Base-by-base conservation (phyloP, 202 grass and related monocot species). In the Dendrocalamus latiflorus region DNA sequence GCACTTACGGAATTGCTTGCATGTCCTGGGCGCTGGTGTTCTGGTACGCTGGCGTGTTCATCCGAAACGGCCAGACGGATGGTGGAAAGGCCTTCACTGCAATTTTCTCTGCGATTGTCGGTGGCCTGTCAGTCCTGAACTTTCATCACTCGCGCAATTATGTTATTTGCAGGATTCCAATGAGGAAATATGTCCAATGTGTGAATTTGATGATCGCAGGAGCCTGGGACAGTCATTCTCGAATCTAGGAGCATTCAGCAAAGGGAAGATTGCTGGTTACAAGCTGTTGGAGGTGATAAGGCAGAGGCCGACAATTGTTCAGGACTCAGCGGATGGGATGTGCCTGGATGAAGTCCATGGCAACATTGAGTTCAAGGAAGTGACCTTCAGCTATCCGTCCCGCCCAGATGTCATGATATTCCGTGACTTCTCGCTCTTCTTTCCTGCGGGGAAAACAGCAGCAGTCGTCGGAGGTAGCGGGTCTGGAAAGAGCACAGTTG, bases 1-100 rank as follows among this genome's bases (percentile, higher is more conserved):
- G 92, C 34, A 97, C 94, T 7, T 97, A 97, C 17, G 94, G 94
- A 65, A 94, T 97, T 41, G 92, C 92, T 42, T 97, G 92, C 87
- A 94, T 94, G 92, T 94, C 94, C 49, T 97, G 94, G 94, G 94
- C 94, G 3, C 61, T 97, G 26, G 92, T 97, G 39, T 94, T 97
- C 81, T 97, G 94, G 94, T 97, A 97, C 12, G 94, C 94, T 6
- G 94, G 94, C 0, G 92, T 97, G 60, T 94, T 97, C 82, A 93
- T 97, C 64, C 58, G 94, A 48, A 91, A 92, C 28, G 90, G 90
- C 3, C 90, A 92, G 82, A 97, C 94, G 0, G 90, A 97, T 77
- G 94, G 94, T 49, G 94, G 94, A 5, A 94, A 97, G 72, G 94
- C 94, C 6, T 97, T 97, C n/a, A n/a, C n/a, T n/a, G n/a, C n/a